Conservation (phyloP, 2,329 filamentous ascomycete species). For the Magnaporthales sp. region DNA sequence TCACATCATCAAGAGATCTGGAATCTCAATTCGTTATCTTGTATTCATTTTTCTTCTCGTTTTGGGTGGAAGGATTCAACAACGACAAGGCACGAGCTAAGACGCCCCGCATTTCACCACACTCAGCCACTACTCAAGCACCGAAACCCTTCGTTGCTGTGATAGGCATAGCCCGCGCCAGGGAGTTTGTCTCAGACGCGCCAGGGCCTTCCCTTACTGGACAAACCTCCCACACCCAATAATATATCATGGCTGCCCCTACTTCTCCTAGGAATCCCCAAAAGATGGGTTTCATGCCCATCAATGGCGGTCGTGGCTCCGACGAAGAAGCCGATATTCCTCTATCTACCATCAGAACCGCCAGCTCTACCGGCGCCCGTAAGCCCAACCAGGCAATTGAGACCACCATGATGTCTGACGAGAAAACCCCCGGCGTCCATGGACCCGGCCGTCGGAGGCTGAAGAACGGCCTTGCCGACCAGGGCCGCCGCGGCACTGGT, state of each 20-base stretch:
- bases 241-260: not conserved
- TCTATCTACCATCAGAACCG: conserved; percentile 44
- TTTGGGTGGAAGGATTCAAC: not conserved
- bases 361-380: conserved; percentile 38
- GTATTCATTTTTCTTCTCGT: not conserved
- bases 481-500: conserved; percentile 33
- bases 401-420: conserved; percentile 36
- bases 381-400: conserved; percentile 22
- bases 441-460: conserved; percentile 37
- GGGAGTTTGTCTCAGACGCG: not conserved
- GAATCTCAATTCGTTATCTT: not conserved
- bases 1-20: not conserved
- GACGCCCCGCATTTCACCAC: not conserved
- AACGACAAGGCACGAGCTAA: not conserved
- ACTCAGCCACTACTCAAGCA: not conserved
- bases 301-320: conserved; percentile 23
- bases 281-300: conserved; percentile 33
- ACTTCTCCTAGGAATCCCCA: conserved; percentile 16
- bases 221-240: not conserved
- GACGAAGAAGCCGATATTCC: conserved; percentile 38
- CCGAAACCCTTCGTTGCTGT: not conserved
- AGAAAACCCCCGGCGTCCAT: conserved; percentile 7
- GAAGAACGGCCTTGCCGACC: conserved; percentile 28
- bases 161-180: not conserved
- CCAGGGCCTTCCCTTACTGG: not conserved